Evolutionary conservation across 176 grass and related monocot species (phyloP).

Genomic region (Musa acuminata): DNA sequence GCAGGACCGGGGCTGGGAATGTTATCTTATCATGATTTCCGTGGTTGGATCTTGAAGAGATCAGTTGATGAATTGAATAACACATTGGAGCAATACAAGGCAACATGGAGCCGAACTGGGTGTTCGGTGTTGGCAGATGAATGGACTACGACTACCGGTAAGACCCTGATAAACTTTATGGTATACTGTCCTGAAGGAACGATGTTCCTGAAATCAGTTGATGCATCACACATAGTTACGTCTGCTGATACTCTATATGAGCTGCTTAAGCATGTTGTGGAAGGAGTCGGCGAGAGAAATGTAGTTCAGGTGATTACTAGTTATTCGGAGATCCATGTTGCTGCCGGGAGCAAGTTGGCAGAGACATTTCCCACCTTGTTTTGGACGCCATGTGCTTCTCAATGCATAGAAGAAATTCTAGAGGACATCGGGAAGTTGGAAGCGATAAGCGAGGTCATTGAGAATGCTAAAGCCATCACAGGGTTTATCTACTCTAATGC

Average conservation of each 20-base stretch:
- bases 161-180: slow-evolving; percentile 67
- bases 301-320: slow-evolving; percentile 83
- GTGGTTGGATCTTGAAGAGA: slow-evolving; percentile 60
- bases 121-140: slow-evolving; percentile 79
- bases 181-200: slow-evolving; percentile 86
- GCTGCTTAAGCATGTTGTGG: slow-evolving; percentile 57
- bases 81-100: slow-evolving; percentile 41
- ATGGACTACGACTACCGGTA: slow-evolving; percentile 44
- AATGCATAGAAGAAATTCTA: slow-evolving; percentile 73
- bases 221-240: slow-evolving; percentile 53
- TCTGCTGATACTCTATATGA: slow-evolving; percentile 59
- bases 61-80: slow-evolving; percentile 47
- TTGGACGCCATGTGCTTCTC: slow-evolving; percentile 72
- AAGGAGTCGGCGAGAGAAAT: slow-evolving; percentile 59
- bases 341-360: slow-evolving; percentile 46
- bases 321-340: slow-evolving; percentile 49
- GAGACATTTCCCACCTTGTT: slow-evolving; percentile 81
- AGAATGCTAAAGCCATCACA: slow-evolving; percentile 65
- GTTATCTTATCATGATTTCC: slow-evolving; percentile 60
- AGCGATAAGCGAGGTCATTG: slow-evolving; percentile 56
- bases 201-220: slow-evolving; percentile 75
- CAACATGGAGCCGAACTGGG: slow-evolving; percentile 54
- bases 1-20: slow-evolving; percentile 33
- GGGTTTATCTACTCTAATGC: slow-evolving; percentile 75
- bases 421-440: slow-evolving; percentile 64